Percentiles rank a stretch among this genome's conserved stretches.
Conservation (phyloP, 1,284 basidiomycete species). For the Vanrija sp. region DNA sequence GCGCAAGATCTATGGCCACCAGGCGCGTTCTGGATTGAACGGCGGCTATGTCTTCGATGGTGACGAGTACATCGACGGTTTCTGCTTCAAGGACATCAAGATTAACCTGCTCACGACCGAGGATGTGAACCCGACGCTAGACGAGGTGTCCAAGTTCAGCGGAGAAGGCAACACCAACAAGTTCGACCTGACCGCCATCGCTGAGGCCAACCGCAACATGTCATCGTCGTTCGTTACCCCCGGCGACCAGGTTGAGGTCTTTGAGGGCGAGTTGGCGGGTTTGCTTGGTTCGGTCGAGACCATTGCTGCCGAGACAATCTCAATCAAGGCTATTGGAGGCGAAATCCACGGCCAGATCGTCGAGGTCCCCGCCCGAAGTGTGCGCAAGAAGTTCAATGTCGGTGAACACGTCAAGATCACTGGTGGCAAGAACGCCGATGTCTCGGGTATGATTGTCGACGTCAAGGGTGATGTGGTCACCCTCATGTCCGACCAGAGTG, state of each 20-base stretch:
- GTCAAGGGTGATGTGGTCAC: constrained; percentile 89
- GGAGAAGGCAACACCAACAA: constrained; percentile 47
- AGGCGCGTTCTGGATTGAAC: constrained; percentile 61
- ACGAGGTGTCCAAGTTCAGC: constrained; percentile 90
- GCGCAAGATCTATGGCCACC: constrained; percentile 74
- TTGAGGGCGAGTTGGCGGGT: constrained; percentile 93
- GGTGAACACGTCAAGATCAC: constrained; percentile 99
- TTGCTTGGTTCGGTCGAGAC: constrained; percentile 88
- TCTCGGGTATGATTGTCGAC: constrained; percentile 93
- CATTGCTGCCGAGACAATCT: constrained; percentile 81
- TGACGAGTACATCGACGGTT: constrained; percentile 91
- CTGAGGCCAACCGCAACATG: constrained; percentile 42
- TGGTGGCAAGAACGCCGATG: constrained; percentile 87
- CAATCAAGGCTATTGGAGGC: constrained; percentile 59
- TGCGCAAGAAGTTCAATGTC: constrained; percentile 90
- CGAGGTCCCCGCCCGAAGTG: constrained; percentile 81
- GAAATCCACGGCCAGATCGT: constrained; percentile 68
- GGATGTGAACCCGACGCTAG: constrained; percentile 89
- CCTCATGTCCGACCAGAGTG: constrained; percentile 93
- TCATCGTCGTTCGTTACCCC: constrained; percentile 83
- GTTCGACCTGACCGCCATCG: constrained; percentile 45
- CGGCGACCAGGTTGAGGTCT: constrained; percentile 95
- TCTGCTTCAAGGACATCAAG: constrained; percentile 94
- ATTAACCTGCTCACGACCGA: constrained; percentile 74
- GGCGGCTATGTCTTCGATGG: constrained; percentile 79